Evolutionary conservation across 140 eudicot genomes (phyloP).

Genomic region (Senecio squalidus): DNA sequence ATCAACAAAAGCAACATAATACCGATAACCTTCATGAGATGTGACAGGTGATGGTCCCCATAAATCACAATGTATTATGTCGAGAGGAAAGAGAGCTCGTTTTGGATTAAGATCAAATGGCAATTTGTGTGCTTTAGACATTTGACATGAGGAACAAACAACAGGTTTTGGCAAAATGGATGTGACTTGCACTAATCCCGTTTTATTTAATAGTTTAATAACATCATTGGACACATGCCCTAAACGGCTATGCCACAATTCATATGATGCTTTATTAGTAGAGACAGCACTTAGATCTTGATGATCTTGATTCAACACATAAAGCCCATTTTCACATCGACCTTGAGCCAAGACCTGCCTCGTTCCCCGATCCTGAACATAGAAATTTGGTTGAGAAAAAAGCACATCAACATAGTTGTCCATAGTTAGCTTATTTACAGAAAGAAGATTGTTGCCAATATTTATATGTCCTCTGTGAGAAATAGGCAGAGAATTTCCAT

Average conservation of each 20-base stretch:
- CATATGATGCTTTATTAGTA: neutral
- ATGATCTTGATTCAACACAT: slow-evolving; percentile 5
- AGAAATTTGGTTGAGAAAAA: slow-evolving; percentile 12
- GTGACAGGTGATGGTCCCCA: neutral
- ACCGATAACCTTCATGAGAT: slow-evolving; percentile 6
- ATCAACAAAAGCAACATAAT: slow-evolving; percentile 7
- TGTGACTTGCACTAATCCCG: slow-evolving; percentile 7
- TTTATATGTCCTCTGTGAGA: neutral
- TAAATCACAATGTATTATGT: neutral
- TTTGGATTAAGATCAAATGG: slow-evolving; percentile 8
- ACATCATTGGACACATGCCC: slow-evolving; percentile 11
- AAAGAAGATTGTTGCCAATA: neutral
- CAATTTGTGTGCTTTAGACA: neutral
- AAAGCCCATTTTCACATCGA: slow-evolving; percentile 3
- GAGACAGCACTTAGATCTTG: slow-evolving; percentile 2
- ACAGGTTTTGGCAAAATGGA: slow-evolving; percentile 2
- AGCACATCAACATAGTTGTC: slow-evolving; percentile 3
- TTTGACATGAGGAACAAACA: slow-evolving; percentile 3
- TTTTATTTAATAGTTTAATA: slow-evolving; percentile 8
- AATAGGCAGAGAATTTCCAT: neutral
- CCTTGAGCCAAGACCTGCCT: slow-evolving; percentile 9
- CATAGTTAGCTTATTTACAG: neutral
- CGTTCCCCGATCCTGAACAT: slow-evolving; percentile 5
- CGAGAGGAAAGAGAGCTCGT: slow-evolving; percentile 1
- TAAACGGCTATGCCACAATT: neutral